Conservation (phyloP, 1,284 basidiomycete genomes). For the Austroboletus niveus region DNA sequence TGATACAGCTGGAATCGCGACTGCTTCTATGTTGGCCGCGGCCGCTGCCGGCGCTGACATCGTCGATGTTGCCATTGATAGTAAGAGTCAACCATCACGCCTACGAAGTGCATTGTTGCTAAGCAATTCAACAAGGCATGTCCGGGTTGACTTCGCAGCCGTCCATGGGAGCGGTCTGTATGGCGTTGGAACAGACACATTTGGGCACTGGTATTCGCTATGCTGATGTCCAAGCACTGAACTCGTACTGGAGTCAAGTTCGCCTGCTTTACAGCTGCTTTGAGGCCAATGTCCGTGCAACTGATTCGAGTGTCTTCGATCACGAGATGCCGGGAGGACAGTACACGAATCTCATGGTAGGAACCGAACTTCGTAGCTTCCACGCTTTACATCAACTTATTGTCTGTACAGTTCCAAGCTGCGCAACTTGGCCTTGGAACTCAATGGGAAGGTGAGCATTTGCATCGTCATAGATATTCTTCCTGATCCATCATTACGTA, state of each 20-base stretch:
- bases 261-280: slow-evolving; percentile 95
- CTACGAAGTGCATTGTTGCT: not conserved
- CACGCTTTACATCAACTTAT: slow-evolving; percentile 18
- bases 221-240: slow-evolving; percentile 96
- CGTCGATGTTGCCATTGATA: slow-evolving; percentile 98
- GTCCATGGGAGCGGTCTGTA: slow-evolving; percentile 95
- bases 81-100: slow-evolving; percentile 43
- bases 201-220: slow-evolving; percentile 97
- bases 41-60: slow-evolving; percentile 97
- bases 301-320: slow-evolving; percentile 96
- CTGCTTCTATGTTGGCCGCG: slow-evolving; percentile 94
- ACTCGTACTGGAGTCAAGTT: slow-evolving; percentile 98
- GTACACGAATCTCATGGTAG: slow-evolving; percentile 91
- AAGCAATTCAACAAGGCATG: slow-evolving; percentile 65
- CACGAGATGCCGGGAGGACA: slow-evolving; percentile 99
- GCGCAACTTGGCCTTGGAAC: slow-evolving; percentile 95
- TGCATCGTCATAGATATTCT: slow-evolving; percentile 5
- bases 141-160: slow-evolving; percentile 98
- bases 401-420: slow-evolving; percentile 85
- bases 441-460: slow-evolving; percentile 80
- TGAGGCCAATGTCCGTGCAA: slow-evolving; percentile 97
- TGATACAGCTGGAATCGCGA: slow-evolving; percentile 98
- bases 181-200: slow-evolving; percentile 92
- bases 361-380: slow-evolving; percentile 21
- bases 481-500: slow-evolving; percentile 30